Conservation (phyloP, 2,329 filamentous ascomycete species). For the Emydomyces testavorans region DNA sequence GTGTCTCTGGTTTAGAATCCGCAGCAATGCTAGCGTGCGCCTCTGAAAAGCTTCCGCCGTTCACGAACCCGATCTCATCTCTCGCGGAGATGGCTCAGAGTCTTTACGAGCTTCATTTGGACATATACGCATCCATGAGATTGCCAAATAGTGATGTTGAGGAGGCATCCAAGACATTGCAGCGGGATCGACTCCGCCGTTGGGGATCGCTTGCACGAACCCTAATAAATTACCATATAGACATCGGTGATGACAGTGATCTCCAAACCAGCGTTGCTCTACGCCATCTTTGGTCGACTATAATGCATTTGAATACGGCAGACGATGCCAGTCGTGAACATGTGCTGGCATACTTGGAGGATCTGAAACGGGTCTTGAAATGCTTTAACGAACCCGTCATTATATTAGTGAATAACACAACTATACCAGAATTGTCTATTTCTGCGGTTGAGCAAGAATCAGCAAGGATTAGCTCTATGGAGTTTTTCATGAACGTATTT, state of each 20-base stretch:
- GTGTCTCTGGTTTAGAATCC: background rate
- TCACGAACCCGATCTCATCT: background rate
- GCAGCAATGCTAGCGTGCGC: background rate
- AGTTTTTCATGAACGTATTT: constrained; percentile 88
- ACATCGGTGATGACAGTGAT: constrained; percentile 22
- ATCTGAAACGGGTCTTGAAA: constrained; percentile 47
- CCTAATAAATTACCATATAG: constrained; percentile 37
- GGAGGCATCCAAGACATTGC: constrained; percentile 39
- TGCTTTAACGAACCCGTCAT: constrained; percentile 38
- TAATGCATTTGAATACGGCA: constrained; percentile 48
- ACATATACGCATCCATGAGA: constrained; percentile 53
- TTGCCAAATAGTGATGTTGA: constrained; percentile 48
- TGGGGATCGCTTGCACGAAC: constrained; percentile 50
- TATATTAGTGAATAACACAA: constrained; percentile 68
- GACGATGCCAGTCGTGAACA: constrained; percentile 48
- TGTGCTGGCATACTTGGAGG: constrained; percentile 50
- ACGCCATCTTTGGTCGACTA: constrained; percentile 56
- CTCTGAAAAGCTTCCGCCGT: background rate
- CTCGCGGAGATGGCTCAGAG: constrained; percentile 45
- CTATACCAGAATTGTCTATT: constrained; percentile 77
- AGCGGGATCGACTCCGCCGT: constrained; percentile 48
- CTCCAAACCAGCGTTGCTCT: constrained; percentile 39
- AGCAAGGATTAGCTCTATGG: constrained; percentile 84
- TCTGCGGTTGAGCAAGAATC: constrained; percentile 82
- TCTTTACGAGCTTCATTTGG: constrained; percentile 56